Conservation (phyloP, 495 filamentous ascomycete species). For the Talaromyces thailandensis region DNA sequence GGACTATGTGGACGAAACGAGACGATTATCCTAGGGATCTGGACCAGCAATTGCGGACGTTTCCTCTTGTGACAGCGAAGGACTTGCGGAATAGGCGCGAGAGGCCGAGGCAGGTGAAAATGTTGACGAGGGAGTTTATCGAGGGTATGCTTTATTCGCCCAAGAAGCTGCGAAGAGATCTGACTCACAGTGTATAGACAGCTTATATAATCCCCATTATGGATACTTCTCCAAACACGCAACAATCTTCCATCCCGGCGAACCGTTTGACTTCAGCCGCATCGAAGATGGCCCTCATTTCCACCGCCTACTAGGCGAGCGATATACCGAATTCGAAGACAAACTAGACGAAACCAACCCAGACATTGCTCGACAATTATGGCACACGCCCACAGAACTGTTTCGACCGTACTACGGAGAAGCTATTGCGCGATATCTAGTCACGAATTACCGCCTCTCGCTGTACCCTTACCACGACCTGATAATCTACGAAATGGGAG, state of each 20-base stretch:
- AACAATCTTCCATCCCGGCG: slow-evolving; percentile 87
- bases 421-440: slow-evolving; percentile 86
- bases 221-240: slow-evolving; percentile 98
- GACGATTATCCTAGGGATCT: slow-evolving; percentile 66
- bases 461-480: slow-evolving; percentile 94
- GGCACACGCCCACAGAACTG: slow-evolving; percentile 97
- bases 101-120: slow-evolving; percentile 82
- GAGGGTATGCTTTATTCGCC: slow-evolving; percentile 50
- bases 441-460: slow-evolving; percentile 90
- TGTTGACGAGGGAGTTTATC: slow-evolving; percentile 94
- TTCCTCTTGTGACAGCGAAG: slow-evolving; percentile 77
- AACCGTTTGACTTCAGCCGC: slow-evolving; percentile 83
- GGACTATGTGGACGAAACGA: slow-evolving; percentile 67
- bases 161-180: slow-evolving; percentile 4
- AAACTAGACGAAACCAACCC: slow-evolving; percentile 57
- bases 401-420: slow-evolving; percentile 97
- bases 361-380: slow-evolving; percentile 80
- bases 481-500: slow-evolving; percentile 97
- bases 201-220: slow-evolving; percentile 93
- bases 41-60: slow-evolving; percentile 65
- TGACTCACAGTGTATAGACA: slow-evolving; percentile 47
- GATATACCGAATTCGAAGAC: slow-evolving; percentile 89
- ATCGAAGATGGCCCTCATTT: slow-evolving; percentile 81
- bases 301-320: slow-evolving; percentile 58
- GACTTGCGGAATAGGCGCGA: slow-evolving; percentile 61